phyloP scores from a whole-genome alignment of 2,329 filamentous ascomycete genomes.

The Grosmannia clavigera region DNA sequence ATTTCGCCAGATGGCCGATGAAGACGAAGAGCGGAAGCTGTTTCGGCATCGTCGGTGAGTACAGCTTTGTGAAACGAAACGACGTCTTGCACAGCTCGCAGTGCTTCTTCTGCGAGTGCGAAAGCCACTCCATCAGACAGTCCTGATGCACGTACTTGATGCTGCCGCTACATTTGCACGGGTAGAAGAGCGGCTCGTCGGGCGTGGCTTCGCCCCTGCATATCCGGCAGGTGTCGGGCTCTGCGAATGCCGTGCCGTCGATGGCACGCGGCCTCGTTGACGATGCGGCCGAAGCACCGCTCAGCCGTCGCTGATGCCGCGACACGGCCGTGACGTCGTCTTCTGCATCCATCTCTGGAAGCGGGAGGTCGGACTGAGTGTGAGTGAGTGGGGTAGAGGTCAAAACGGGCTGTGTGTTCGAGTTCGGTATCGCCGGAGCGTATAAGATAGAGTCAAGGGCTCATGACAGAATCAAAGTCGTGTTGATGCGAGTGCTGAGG shows the following conservation, averaged over 20 bases:
- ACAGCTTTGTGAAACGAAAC: constrained; percentile 96
- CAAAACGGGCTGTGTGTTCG: background rate
- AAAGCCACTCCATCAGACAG: constrained; percentile 97
- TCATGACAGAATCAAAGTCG: background rate
- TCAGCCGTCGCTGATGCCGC: background rate
- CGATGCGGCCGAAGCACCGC: background rate
- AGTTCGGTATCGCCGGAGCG: background rate
- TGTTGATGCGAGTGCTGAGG: background rate
- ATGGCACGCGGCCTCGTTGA: background rate
- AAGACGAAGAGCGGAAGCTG: constrained; percentile 73
- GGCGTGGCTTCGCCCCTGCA: constrained; percentile 77
- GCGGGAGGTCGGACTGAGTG: too few species aligned
- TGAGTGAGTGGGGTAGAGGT: background rate
- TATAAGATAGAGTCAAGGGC: background rate
- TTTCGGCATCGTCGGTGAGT: constrained; percentile 85
- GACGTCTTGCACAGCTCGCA: constrained; percentile 98
- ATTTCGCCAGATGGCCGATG: constrained; percentile 61
- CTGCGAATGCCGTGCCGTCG: constrained; percentile 15
- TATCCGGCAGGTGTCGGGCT: constrained; percentile 86
- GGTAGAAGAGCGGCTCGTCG: constrained; percentile 85
- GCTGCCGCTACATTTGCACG: constrained; percentile 97
- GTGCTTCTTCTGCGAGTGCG: constrained; percentile 98
- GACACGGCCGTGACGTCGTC: background rate
- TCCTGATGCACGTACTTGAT: constrained; percentile 98
- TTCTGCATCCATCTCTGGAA: background rate